Conservation (phyloP, 2,329 filamentous ascomycete genomes). For the Colletotrichum limetticola region DNA sequence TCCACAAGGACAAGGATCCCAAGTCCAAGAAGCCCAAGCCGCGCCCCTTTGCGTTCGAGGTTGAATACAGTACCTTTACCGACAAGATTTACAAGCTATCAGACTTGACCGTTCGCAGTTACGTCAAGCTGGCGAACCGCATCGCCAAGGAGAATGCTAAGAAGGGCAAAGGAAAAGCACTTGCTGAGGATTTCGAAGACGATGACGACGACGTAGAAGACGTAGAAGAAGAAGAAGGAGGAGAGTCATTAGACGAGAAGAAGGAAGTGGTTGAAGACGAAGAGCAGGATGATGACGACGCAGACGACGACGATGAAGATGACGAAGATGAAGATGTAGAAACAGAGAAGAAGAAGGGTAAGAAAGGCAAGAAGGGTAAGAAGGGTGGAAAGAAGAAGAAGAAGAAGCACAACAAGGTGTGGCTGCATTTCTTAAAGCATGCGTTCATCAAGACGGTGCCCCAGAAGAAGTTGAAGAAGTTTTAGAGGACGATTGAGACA, state of each 20-base stretch:
- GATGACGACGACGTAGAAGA: constrained; percentile 36
- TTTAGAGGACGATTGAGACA: constrained; percentile 34
- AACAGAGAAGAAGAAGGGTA: constrained; percentile 57
- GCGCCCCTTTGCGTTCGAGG: constrained; percentile 76
- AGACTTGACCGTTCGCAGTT: constrained; percentile 87
- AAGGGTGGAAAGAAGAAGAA: constrained; percentile 56
- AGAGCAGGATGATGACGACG: constrained; percentile 43
- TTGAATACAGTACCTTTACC: constrained; percentile 87
- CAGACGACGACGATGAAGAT: constrained; percentile 39
- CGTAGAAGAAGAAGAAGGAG: constrained; percentile 25
- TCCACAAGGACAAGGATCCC: constrained; percentile 69
- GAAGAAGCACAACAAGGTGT: constrained; percentile 72
- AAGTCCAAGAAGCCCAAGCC: constrained; percentile 65
- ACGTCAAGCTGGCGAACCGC: constrained; percentile 80
- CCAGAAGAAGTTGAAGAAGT: constrained; percentile 70
- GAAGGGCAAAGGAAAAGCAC: constrained; percentile 32
- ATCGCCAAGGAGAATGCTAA: constrained; percentile 67
- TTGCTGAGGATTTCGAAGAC: constrained; percentile 42
- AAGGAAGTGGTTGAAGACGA: constrained; percentile 41
- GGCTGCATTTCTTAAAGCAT: constrained; percentile 80
- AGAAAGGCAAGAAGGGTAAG: constrained; percentile 52
- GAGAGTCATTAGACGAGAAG: constrained; percentile 38
- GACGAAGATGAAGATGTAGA: constrained; percentile 44
- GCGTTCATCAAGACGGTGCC: constrained; percentile 83
- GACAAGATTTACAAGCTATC: constrained; percentile 80